Conservation (phyloP, 768 basidiomycete species). For the Chalciporus pseudorubinellus region DNA sequence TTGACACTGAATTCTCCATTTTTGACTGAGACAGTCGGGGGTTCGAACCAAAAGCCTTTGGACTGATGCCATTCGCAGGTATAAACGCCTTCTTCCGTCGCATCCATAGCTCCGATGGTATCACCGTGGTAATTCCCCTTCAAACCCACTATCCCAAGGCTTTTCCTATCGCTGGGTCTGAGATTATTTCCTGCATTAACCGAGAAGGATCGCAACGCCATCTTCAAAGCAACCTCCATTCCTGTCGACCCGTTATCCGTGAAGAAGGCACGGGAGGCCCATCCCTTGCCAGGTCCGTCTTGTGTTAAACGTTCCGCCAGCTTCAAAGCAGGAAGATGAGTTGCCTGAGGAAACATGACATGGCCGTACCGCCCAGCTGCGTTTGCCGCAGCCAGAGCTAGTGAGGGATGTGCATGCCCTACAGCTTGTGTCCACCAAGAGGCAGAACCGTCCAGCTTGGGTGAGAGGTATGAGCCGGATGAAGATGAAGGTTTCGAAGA, state of each 20-base stretch:
- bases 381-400: slow-evolving; percentile 83
- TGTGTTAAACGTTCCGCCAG: slow-evolving; percentile 77
- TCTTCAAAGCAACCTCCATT: slow-evolving; percentile 97
- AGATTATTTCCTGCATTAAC: slow-evolving; percentile 37
- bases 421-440: slow-evolving; percentile 98
- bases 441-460: slow-evolving; percentile 87
- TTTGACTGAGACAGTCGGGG: slow-evolving; percentile 73
- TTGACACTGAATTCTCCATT: slow-evolving; percentile 54
- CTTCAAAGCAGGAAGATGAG: slow-evolving; percentile 79
- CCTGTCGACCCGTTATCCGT: slow-evolving; percentile 95
- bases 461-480: slow-evolving; percentile 42
- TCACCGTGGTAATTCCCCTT: slow-evolving; percentile 97
- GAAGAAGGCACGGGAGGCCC: slow-evolving; percentile 91
- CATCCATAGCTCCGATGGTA: slow-evolving; percentile 97
- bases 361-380: slow-evolving; percentile 95
- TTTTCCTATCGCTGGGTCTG: slow-evolving; percentile 39
- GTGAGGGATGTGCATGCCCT: slow-evolving; percentile 74
- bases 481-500: slow-evolving; percentile 17
- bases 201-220: slow-evolving; percentile 79
- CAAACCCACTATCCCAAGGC: slow-evolving; percentile 77
- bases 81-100: slow-evolving; percentile 86
- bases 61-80: slow-evolving; percentile 96
- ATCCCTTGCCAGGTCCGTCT: slow-evolving; percentile 79
- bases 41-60: slow-evolving; percentile 91
- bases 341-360: slow-evolving; percentile 92